Evolutionary conservation across 2,329 filamentous ascomycete species (phyloP).

Genomic region (Fusarium camptoceras): DNA sequence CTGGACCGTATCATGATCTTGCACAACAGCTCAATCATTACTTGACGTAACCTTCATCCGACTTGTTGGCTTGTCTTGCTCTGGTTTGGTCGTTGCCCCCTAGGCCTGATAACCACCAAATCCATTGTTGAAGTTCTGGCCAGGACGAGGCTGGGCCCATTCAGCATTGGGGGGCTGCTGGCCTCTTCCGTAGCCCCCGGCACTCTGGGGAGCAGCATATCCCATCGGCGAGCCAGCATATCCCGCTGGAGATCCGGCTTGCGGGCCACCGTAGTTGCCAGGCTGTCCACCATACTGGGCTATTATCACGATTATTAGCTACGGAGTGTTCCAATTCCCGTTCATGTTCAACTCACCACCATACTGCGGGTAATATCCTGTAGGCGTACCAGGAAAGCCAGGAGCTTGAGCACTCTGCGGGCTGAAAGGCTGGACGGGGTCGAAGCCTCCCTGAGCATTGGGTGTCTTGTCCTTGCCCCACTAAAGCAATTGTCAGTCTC

Average conservation of each 20-base stretch:
- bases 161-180: slow-evolving; percentile 68
- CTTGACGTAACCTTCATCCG: slow-evolving; percentile 37
- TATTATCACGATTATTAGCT: slow-evolving; percentile 48
- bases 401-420: slow-evolving; percentile 80
- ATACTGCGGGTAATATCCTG: slow-evolving; percentile 91
- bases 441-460: slow-evolving; percentile 75
- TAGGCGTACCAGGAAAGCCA: slow-evolving; percentile 81
- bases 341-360: slow-evolving; percentile 68
- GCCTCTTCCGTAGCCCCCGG: slow-evolving; percentile 87
- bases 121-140: slow-evolving; percentile 70
- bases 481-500: slow-evolving; percentile 60
- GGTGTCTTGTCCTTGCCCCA: slow-evolving; percentile 99
- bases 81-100: slow-evolving; percentile 42
- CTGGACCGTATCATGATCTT: slow-evolving; percentile 36
- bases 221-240: slow-evolving; percentile 77
- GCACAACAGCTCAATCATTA: slow-evolving; percentile 37
- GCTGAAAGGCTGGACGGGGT: slow-evolving; percentile 77
- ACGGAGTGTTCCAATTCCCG: neutral
- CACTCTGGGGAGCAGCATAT: slow-evolving; percentile 78
- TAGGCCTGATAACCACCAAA: slow-evolving; percentile 74
- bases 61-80: slow-evolving; percentile 40
- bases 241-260: slow-evolving; percentile 70
- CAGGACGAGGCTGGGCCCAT: slow-evolving; percentile 64
- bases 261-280: slow-evolving; percentile 72
- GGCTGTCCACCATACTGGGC: slow-evolving; percentile 74